A percentile compares a stretch with the other conserved stretches of the same genome.
These are phyloP conservation scores for Pulveroboletus sp. DNA, from an alignment of 768 basidiomycete species.

Conservation along the genomic window DNA sequence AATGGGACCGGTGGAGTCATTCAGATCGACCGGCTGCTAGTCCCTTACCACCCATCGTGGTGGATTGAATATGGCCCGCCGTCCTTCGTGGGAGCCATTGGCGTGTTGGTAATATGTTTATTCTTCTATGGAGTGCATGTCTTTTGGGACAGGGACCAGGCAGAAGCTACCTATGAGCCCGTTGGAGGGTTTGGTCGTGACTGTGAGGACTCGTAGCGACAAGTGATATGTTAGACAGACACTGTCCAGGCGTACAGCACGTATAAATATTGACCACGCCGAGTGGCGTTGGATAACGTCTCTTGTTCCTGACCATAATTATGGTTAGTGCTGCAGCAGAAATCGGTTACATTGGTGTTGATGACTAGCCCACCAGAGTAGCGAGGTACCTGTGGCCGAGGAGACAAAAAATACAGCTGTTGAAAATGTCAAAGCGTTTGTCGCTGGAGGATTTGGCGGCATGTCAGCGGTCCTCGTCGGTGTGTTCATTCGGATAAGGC, in stretches of 20 bases:
- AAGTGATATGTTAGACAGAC: constrained; percentile 15
- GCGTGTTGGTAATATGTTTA: constrained; percentile 53
- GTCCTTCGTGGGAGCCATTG: constrained; percentile 52
- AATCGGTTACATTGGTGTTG: background rate
- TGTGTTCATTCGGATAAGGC: constrained; percentile 23
- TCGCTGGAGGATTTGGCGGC: constrained; percentile 93
- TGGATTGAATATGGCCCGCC: constrained; percentile 75
- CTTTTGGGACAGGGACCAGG: constrained; percentile 70
- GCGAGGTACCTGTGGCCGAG: constrained; percentile 19
- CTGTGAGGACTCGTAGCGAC: constrained; percentile 34
- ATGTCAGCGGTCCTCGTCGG: constrained; percentile 84
- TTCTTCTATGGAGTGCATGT: constrained; percentile 72
- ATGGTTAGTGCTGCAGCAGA: constrained; percentile 19
- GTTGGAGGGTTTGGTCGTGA: constrained; percentile 71
- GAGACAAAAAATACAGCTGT: constrained; percentile 26
- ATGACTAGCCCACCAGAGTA: constrained; percentile 20
- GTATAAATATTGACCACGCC: constrained; percentile 2
- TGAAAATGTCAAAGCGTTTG: constrained; percentile 72
- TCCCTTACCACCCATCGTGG: constrained; percentile 86
- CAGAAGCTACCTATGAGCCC: constrained; percentile 88
- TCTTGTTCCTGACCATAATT: constrained; percentile 14
- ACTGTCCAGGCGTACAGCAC: constrained; percentile 9
- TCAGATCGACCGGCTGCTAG: constrained; percentile 75
- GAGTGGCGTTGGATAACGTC: constrained; percentile 14
- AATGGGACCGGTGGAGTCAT: constrained; percentile 82